These are phyloP conservation scores for Nothomitra cinnamomea DNA, from an alignment of 2,329 filamentous ascomycete species.

Conservation along the genomic window DNA sequence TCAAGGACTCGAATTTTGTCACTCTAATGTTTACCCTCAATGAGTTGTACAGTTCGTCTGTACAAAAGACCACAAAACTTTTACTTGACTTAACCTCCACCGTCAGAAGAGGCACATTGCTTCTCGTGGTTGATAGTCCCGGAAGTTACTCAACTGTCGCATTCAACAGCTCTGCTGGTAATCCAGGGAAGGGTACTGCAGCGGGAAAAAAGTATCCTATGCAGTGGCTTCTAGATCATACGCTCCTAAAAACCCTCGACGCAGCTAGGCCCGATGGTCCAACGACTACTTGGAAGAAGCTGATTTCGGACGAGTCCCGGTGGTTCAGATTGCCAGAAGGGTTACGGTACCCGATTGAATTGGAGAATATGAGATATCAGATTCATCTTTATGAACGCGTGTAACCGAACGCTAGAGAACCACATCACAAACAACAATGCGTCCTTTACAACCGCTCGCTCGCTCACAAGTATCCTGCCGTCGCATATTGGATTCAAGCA, in stretches of 20 bases:
- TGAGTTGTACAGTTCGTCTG: constrained; percentile 71
- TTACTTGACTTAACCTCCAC: constrained; percentile 49
- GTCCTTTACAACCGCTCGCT: not conserved
- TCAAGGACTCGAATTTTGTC: constrained; percentile 31
- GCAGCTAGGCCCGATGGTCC: constrained; percentile 7
- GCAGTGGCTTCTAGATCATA: constrained; percentile 81
- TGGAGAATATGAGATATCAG: constrained; percentile 52
- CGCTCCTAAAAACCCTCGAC: constrained; percentile 35
- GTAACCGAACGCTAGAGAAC: not conserved
- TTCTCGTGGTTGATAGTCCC: constrained; percentile 83
- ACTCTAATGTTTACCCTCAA: constrained; percentile 91
- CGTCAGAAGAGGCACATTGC: constrained; percentile 41
- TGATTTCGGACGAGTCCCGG: constrained; percentile 57
- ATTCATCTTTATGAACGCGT: constrained; percentile 56
- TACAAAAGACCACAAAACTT: constrained; percentile 59
- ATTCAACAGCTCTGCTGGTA: constrained; percentile 30
- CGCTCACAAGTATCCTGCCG: not conserved
- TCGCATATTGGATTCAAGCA: not conserved
- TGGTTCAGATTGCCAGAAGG: constrained; percentile 60
- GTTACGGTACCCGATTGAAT: constrained; percentile 19
- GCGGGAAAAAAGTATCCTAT: constrained; percentile 62
- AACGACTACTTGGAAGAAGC: constrained; percentile 45
- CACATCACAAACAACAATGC: not conserved
- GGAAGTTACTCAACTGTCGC: constrained; percentile 80
- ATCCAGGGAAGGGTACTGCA: not conserved